phyloP scores from a whole-genome alignment of 2,329 filamentous ascomycete species.

The Emmonsia crescens region DNA sequence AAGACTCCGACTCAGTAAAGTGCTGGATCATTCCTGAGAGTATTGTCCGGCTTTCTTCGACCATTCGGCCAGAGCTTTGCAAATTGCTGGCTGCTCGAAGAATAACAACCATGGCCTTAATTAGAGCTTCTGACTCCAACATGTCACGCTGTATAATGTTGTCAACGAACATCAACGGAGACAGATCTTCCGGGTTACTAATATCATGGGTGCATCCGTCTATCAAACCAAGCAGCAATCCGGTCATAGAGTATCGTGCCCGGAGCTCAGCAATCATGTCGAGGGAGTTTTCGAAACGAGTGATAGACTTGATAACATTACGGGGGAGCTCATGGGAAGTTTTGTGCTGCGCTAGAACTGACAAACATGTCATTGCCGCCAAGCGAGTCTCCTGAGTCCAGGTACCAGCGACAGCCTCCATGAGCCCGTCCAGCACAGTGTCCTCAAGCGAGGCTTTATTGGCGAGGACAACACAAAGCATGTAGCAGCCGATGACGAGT shows the following conservation, averaged over 20 bases:
- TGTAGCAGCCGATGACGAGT: constrained; percentile 78
- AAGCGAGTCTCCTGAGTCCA: constrained; percentile 64
- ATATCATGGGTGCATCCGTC: constrained; percentile 24
- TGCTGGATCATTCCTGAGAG: constrained; percentile 57
- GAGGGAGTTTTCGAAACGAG: constrained; percentile 24
- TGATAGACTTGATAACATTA: constrained; percentile 50
- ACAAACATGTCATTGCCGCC: constrained; percentile 66
- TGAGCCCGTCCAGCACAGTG: constrained; percentile 67
- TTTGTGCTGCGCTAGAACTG: constrained; percentile 71
- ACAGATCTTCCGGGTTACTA: constrained; percentile 23
- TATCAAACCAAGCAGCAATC: constrained; percentile 29
- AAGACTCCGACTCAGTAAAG: constrained; percentile 50
- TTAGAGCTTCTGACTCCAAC: constrained; percentile 22
- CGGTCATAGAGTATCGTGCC: constrained; percentile 23
- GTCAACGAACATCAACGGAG: constrained; percentile 38
- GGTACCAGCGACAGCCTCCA: constrained; percentile 73
- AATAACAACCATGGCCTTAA: constrained; percentile 24
- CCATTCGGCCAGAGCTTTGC: constrained; percentile 33
- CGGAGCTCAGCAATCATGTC: constrained; percentile 25
- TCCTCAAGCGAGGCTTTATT: constrained; percentile 73
- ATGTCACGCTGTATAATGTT: constrained; percentile 25
- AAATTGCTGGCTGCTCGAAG: constrained; percentile 32
- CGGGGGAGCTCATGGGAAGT: constrained; percentile 58
- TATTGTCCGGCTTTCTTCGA: constrained; percentile 46
- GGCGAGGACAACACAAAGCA: constrained; percentile 77